A percentile compares a stretch with the other conserved stretches of the same genome.
Evolutionary conservation across 2,329 filamentous ascomycete genomes (phyloP).

Genomic region (Penicillium sp.): DNA sequence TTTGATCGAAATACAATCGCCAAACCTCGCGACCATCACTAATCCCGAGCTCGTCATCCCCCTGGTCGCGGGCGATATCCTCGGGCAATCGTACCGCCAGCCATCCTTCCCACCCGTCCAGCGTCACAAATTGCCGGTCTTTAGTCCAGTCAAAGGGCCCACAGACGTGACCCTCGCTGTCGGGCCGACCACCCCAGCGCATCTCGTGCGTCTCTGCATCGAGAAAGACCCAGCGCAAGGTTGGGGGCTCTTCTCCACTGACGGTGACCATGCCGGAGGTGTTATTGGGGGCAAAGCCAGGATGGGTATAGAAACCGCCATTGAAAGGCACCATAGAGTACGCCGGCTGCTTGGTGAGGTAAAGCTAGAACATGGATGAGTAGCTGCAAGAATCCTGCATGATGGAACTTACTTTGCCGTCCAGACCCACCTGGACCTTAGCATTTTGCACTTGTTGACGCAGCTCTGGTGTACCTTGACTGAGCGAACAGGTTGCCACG

Average conservation of each 20-base stretch:
- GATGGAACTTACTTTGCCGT: constrained; percentile 17
- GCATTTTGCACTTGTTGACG: constrained; percentile 22
- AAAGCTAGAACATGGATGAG: constrained; percentile 18
- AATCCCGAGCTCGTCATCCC: constrained; percentile 11
- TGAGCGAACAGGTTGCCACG: constrained; percentile 18
- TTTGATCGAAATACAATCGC: constrained; percentile 24
- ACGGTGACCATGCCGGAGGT: constrained; percentile 22
- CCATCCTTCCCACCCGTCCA: constrained; percentile 24
- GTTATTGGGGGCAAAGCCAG: constrained; percentile 21
- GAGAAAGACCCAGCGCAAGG: constrained; percentile 23
- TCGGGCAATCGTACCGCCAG: constrained; percentile 21
- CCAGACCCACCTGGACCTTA: constrained; percentile 17
- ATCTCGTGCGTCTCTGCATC: constrained; percentile 22
- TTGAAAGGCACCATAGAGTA: constrained; percentile 19
- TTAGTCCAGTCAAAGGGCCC: constrained; percentile 22
- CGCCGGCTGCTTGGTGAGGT: constrained; percentile 19
- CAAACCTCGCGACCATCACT: constrained; percentile 16
- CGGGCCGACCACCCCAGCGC: constrained; percentile 23
- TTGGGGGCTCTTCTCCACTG: constrained; percentile 20
- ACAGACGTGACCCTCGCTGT: constrained; percentile 20
- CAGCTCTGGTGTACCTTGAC: constrained; percentile 16
- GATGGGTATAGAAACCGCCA: constrained; percentile 22
- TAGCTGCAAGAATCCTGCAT: too few species aligned
- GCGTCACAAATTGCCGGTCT: constrained; percentile 17
- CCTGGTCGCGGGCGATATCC: constrained; percentile 12